These are phyloP conservation scores for Corallochytrium limacisporum DNA, from an alignment of 78 protist genomes.

Conservation along the genomic window DNA sequence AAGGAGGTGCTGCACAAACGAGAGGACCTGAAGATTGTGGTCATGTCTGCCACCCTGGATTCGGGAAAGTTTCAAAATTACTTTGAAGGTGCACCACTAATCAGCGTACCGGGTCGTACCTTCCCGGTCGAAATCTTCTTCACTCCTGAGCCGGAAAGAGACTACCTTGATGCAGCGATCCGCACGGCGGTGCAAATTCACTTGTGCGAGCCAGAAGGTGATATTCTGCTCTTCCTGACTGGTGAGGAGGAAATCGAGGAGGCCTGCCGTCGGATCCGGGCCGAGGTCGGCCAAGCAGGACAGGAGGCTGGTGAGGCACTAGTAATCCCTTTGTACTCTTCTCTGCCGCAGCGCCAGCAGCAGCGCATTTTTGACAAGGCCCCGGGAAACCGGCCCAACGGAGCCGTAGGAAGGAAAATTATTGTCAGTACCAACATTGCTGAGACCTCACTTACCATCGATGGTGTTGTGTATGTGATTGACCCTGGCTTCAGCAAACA, in stretches of 20 bases:
- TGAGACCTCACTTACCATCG: slow-evolving; percentile 99
- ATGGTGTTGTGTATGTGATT: slow-evolving; percentile 98
- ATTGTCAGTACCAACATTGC: slow-evolving; percentile 98
- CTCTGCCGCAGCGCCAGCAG: slow-evolving; percentile 89
- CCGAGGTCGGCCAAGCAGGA: not conserved
- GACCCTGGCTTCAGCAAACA: slow-evolving; percentile 98
- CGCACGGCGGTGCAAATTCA: slow-evolving; percentile 83
- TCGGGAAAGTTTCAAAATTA: slow-evolving; percentile 89
- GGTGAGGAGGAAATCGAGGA: slow-evolving; percentile 76
- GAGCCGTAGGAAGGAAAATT: slow-evolving; percentile 63
- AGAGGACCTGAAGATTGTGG: slow-evolving; percentile 72
- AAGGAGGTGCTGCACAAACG: slow-evolving; percentile 54
- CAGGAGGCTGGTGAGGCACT: slow-evolving; percentile 11
- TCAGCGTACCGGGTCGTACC: slow-evolving; percentile 66
- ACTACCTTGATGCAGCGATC: slow-evolving; percentile 91
- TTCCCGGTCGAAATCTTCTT: slow-evolving; percentile 91
- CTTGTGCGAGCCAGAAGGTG: slow-evolving; percentile 78
- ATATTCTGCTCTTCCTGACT: slow-evolving; percentile 92
- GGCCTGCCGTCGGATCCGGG: slow-evolving; percentile 23
- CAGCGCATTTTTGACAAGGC: slow-evolving; percentile 62
- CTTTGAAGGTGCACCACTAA: slow-evolving; percentile 38
- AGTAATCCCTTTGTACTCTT: slow-evolving; percentile 81
- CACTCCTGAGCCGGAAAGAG: slow-evolving; percentile 81
- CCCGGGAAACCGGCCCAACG: slow-evolving; percentile 11
- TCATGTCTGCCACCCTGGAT: slow-evolving; percentile 98